Evolutionary conservation across 2,329 filamentous ascomycete species (phyloP), one percentile per base, ranked within the genome.

Genomic region (Pleurostoma richardsiae): DNA sequence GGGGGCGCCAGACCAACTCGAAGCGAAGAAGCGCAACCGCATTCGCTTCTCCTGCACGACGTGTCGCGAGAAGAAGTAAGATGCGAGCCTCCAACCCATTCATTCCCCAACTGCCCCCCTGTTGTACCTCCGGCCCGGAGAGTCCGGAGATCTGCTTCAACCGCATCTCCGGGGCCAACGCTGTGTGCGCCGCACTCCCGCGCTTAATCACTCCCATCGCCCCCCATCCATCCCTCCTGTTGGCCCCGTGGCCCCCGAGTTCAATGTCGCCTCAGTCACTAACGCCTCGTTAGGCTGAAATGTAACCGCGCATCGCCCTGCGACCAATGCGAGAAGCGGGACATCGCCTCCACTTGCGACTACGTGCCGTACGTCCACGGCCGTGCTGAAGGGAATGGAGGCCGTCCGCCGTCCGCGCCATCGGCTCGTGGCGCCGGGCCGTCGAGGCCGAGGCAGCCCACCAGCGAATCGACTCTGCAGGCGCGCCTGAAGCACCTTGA

Each of bases 41-140:
- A 59, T 64, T 39, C 49, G 60, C 2, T 61, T 62, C 47, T 65
- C 62, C 2, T 65, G 62, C 54, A 62, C 55, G 3, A 59, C 53
- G 7, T 65, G 62, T 45, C 56, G 62, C 7, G 61, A 63, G 27
- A 65, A 65, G 46, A 65, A 65, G 62, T 64, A 31, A 55, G 58
- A 8, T 36, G 8, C 33, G 33, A 8, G 33, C n/a, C 33, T n/a
- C 19, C 19, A 19, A 19, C 19, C 19, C 19, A 19, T 19, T 19
- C 19, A 19, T 19, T 19, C 19, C 19, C 19, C 19, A 19, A 19
- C 19, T 19, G 19, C 19, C 19, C 19, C 19, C 19, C 19, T 19
- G 19, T 19, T 19, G 19, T 19, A 19, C 19, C 19, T 19, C 19
- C 19, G 19, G 19, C 19, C 19, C 19, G 19, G 19, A 36, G 33